A percentile compares a stretch with the other conserved stretches of the same genome.
phyloP scores from a whole-genome alignment of 768 basidiomycete genomes.

The Strobilomyces dryophilus region DNA sequence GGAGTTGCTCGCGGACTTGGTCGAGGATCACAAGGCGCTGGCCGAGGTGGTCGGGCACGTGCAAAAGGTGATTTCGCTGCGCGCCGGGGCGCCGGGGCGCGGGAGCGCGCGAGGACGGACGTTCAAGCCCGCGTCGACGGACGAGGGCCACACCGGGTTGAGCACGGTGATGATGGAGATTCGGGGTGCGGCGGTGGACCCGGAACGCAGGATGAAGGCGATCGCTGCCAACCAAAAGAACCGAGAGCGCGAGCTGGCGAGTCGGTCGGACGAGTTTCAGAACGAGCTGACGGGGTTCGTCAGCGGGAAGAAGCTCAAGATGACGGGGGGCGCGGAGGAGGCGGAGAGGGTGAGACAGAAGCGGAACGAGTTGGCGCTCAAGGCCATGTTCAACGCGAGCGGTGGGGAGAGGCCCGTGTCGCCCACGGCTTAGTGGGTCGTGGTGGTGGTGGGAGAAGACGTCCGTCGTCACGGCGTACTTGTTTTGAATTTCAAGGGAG shows the following conservation, averaged over 20 bases:
- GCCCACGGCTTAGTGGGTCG: slow-evolving; percentile 1
- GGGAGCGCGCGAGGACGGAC: slow-evolving; percentile 38
- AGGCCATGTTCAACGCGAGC: slow-evolving; percentile 71
- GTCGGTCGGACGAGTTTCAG: slow-evolving; percentile 77
- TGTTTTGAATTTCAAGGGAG: not conserved
- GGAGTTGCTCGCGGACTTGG: slow-evolving; percentile 81
- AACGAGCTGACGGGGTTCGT: slow-evolving; percentile 86
- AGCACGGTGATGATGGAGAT: slow-evolving; percentile 90
- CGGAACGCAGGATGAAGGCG: slow-evolving; percentile 81
- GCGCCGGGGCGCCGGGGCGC: slow-evolving; percentile 42
- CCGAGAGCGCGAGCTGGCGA: slow-evolving; percentile 70
- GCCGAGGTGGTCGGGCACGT: slow-evolving; percentile 85
- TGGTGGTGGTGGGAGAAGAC: not conserved
- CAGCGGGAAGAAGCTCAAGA: slow-evolving; percentile 78
- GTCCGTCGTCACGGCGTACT: not conserved
- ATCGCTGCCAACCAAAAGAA: slow-evolving; percentile 86
- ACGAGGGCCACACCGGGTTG: slow-evolving; percentile 64
- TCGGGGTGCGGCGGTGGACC: slow-evolving; percentile 74
- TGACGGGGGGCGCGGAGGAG: slow-evolving; percentile 95
- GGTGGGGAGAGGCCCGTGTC: slow-evolving; percentile 9
- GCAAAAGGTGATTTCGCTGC: slow-evolving; percentile 78
- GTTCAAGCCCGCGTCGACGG: slow-evolving; percentile 59
- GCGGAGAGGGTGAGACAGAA: slow-evolving; percentile 83
- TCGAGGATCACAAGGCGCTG: slow-evolving; percentile 92
- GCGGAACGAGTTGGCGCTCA: slow-evolving; percentile 78